Evolutionary conservation across 192 early-diverging fungal genomes (phyloP).

Genomic region (Gamsiella multidivaricata): DNA sequence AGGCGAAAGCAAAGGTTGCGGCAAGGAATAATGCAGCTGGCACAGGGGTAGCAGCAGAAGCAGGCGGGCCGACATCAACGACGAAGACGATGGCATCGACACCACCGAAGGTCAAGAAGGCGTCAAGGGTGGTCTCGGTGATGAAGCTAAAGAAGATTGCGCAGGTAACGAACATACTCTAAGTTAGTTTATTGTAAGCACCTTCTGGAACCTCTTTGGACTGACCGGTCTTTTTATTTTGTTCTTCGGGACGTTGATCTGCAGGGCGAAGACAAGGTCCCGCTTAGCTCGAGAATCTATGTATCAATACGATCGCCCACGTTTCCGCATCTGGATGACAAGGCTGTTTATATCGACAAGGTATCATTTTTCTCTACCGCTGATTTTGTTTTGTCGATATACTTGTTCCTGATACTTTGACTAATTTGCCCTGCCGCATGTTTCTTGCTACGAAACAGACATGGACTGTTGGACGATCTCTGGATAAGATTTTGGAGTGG

Average conservation of each 20-base stretch:
- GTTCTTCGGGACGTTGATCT: neutral
- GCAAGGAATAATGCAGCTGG: slow-evolving; percentile 1
- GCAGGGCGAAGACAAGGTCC: slow-evolving; percentile 46
- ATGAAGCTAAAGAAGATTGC: slow-evolving; percentile 40
- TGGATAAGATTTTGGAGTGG: slow-evolving; percentile 42
- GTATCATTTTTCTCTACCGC: too few species aligned
- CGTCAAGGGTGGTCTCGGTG: slow-evolving; percentile 28
- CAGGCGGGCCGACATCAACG: neutral
- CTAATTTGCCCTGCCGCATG: too few species aligned
- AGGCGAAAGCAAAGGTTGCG: slow-evolving; percentile 36
- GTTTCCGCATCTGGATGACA: slow-evolving; percentile 29
- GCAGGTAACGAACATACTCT: slow-evolving; percentile 19
- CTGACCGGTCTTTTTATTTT: neutral
- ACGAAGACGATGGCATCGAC: neutral
- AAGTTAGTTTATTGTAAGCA: too few species aligned
- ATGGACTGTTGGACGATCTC: slow-evolving; percentile 32
- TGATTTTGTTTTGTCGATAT: too few species aligned
- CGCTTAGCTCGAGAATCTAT: slow-evolving; percentile 30
- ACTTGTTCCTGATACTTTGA: too few species aligned
- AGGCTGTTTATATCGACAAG: slow-evolving; percentile 36
- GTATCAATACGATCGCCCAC: slow-evolving; percentile 27
- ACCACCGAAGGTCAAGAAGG: slow-evolving; percentile 25
- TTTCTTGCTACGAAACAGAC: slow-evolving; percentile 14
- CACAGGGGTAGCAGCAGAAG: neutral
- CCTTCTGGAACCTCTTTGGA: neutral